Base-by-base conservation (phyloP, 73 alveolate species). In the Symbiodinium natans region DNA sequence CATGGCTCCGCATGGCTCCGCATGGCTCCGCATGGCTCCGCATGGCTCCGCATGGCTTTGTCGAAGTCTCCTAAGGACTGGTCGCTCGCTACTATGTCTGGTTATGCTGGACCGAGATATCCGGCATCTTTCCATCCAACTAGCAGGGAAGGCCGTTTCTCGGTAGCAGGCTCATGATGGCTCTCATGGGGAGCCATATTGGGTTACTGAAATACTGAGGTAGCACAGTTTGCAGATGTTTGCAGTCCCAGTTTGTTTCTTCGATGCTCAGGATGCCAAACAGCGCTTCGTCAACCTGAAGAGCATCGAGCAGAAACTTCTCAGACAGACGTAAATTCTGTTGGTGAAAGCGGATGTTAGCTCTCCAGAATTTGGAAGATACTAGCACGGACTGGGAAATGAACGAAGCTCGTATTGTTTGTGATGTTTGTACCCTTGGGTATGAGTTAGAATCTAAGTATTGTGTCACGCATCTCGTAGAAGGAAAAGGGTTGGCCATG, bases 231-330 rank as follows among this genome's bases (percentile, higher is more conserved):
- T 59, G 27, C 9, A 6, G 36, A 59, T 59, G 77, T 59, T n/a
- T 25, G 33, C 27, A 46, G 13, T 63, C 10, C 36, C 75, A 59
- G 83, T 15, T 33, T 31, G 42, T 31, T 73, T 31, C n/a, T 10
- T 33, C 46, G 43, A n/a, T 29, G 29, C 77, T 6, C 46, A 89
- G 96, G 96, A 89, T 41, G 96, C 96, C 31, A 89, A 89, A 87
- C 96, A 89, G 77, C 96, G 96, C 96, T 89, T 89, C 42, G 96
- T 89, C 29, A 89, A 89, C 96, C 87, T 89, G 46, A 89, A 89
- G 87, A 89, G 96, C 48, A 89, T 89, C 87, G 96, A 89, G 75
- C 96, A 89, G 96, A 27, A 29, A 29, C 96, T 39, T 40, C 54
- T 10, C 56, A 2, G 34, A 4, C 83, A 27, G 41, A 48, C 23